Conservation (phyloP, 768 basidiomycete genomes). For the Fistulinella prunicolor region DNA sequence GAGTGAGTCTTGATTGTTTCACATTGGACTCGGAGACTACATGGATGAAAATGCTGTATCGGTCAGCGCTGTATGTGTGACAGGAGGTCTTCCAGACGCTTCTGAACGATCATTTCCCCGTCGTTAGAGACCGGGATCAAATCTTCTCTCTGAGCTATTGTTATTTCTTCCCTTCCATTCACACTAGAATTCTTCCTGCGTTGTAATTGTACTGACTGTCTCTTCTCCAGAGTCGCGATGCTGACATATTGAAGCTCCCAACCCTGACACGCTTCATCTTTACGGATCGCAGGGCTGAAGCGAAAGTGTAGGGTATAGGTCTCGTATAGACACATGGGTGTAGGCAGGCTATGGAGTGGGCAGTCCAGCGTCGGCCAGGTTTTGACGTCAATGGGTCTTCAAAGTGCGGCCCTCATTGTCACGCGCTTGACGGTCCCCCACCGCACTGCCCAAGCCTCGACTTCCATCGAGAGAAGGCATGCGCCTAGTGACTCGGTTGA, state of each 20-base stretch:
- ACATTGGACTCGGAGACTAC: neutral
- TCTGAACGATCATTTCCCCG: constrained; percentile 24
- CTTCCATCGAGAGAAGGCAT: neutral
- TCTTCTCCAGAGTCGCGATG: constrained; percentile 1
- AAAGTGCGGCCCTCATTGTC: neutral
- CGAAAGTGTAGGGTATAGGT: neutral
- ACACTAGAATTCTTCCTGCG: neutral
- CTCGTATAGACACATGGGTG: neutral
- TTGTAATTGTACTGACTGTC: constrained; percentile 14
- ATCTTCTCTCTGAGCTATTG: constrained; percentile 36
- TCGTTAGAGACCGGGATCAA: constrained; percentile 10
- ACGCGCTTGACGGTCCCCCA: neutral
- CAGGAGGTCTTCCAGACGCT: constrained; percentile 29
- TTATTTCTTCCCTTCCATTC: neutral
- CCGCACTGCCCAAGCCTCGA: neutral
- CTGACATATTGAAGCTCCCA: neutral
- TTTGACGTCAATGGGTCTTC: neutral
- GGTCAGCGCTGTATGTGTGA: constrained; percentile 12
- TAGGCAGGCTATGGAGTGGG: neutral
- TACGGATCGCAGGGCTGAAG: neutral
- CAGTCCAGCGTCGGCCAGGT: neutral
- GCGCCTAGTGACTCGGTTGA: neutral
- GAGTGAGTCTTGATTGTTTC: constrained; percentile 7
- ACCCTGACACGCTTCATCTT: neutral
- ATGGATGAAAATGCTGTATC: constrained; percentile 28